Evolutionary conservation across 1,139 yeast genomes (phyloP).

Genomic region (Suhomyces kunorum): DNA sequence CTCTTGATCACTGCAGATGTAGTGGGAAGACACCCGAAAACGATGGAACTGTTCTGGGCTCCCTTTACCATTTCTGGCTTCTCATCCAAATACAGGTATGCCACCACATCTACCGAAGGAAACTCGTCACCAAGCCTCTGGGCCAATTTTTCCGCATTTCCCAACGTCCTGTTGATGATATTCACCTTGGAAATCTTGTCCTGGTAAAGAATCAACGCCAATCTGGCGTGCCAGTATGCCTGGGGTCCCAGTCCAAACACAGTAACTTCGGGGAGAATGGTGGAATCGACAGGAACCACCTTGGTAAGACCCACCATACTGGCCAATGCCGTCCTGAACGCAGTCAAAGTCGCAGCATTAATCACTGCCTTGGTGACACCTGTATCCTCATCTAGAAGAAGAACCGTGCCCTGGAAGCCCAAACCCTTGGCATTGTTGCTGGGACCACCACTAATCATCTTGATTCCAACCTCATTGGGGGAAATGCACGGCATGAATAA

Average conservation of each 20-base stretch:
- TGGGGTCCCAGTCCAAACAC: constrained; percentile 71
- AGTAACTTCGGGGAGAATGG: constrained; percentile 30
- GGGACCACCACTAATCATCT: constrained; percentile 53
- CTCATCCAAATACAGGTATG: constrained; percentile 23
- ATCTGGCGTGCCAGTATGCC: constrained; percentile 62
- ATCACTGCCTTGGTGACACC: constrained; percentile 57
- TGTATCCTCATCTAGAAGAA: constrained; percentile 49
- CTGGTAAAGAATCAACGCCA: constrained; percentile 47
- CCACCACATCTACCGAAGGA: constrained; percentile 22
- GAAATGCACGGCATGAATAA: constrained; percentile 67
- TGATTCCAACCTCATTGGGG: constrained; percentile 45
- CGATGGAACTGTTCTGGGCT: constrained; percentile 37
- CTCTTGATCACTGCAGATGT: constrained; percentile 47
- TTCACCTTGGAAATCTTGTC: constrained; percentile 38
- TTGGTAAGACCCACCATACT: constrained; percentile 50
- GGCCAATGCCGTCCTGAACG: constrained; percentile 68
- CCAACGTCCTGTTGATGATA: constrained; percentile 48
- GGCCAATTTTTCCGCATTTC: constrained; percentile 40
- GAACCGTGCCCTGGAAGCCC: constrained; percentile 56
- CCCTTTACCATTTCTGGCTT: constrained; percentile 19
- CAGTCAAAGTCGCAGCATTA: constrained; percentile 63
- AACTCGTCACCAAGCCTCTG: constrained; percentile 28
- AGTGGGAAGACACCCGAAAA: constrained; percentile 63
- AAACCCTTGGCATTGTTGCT: constrained; percentile 32
- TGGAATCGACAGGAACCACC: constrained; percentile 26